Evolutionary conservation across 2,329 filamentous ascomycete genomes (phyloP), one percentile per base, ranked within the genome.

Genomic region (Fusarium sp.): DNA sequence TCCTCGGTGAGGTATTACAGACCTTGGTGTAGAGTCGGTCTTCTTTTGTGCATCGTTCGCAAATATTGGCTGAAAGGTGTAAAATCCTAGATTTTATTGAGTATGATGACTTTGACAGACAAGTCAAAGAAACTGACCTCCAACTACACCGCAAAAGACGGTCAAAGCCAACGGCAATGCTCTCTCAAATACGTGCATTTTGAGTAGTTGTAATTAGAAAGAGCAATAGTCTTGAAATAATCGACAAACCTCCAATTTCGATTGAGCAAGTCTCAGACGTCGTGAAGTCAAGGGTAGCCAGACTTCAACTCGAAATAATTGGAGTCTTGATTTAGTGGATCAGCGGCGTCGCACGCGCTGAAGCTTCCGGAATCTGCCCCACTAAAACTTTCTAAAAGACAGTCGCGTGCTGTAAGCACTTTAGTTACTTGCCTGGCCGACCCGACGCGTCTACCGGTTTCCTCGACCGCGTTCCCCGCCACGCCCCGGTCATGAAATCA

Each of bases 21-120:
- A 77, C 73, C 50, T 71, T 46, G 67, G 57, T 23, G 64, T 10
- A 32, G 60, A 33, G 10, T 65, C 52, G 23, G 60, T 42, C 17
- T 65, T 68, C 13, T 66, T 57, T 7, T 65, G 33, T 18, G 60
- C 69, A 44, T 77, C 66, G 11, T 75, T 74, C 4, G 76, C 77
- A 56, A 82, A 71, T 30, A 79, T 72, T 26, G 81, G 81, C 40
- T 80, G 76, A 49, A 82, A 82, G 4, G 81, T 82, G 64, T 82
- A 82, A 32, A 77, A 76, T 42, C 81, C 81, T 82, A 56, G 9
- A 7, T 6, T n/a, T 26, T 9, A 35, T 50, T 76, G 42, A 69
- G 64, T 32, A 45, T 64, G 23, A 30, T 23, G 20, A 48, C 7
- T 50, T 30, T 12, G 30, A 50, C 32, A 27, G 13, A 27, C 14